These are phyloP conservation scores for Artemisia tridentata DNA, from an alignment of 129 eudicot genomes.

Conservation along the genomic window DNA sequence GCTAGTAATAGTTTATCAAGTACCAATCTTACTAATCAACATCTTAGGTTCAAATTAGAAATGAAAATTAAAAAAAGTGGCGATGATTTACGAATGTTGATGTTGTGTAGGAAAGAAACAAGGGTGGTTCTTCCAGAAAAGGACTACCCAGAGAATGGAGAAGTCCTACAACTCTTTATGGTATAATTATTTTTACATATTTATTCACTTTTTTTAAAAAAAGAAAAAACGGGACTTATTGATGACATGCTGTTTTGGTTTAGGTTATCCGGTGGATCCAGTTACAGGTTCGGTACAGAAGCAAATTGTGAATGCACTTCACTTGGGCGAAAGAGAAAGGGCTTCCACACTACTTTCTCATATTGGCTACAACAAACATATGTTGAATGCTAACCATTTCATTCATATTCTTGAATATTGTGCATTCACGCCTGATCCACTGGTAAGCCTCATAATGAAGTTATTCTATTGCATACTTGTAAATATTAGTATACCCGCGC, in stretches of 20 bases:
- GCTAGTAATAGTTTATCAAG: too few species aligned
- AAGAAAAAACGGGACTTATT: conserved; percentile 2
- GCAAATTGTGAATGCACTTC: conserved; percentile 65
- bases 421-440: conserved; percentile 67
- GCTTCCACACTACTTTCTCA: conserved; percentile 56
- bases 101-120: conserved; percentile 35
- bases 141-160: conserved; percentile 25
- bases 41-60: too few species aligned
- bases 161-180: conserved; percentile 30
- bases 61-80: too few species aligned
- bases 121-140: conserved; percentile 19
- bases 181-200: too few species aligned
- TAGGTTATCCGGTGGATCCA: conserved; percentile 33
- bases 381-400: conserved; percentile 48
- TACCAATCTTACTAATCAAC: too few species aligned
- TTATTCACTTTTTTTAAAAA: not conserved
- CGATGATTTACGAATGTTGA: conserved; percentile 4
- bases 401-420: conserved; percentile 55
- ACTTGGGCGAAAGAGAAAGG: conserved; percentile 53
- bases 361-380: conserved; percentile 30
- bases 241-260: conserved; percentile 32
- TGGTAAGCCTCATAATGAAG: conserved; percentile 43
- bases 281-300: conserved; percentile 31
- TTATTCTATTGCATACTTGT: not conserved
- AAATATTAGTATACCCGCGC: not conserved